These are phyloP conservation scores for Zea luxurians DNA, from an alignment of 176 grass and related monocot species.

Conservation along the genomic window DNA sequence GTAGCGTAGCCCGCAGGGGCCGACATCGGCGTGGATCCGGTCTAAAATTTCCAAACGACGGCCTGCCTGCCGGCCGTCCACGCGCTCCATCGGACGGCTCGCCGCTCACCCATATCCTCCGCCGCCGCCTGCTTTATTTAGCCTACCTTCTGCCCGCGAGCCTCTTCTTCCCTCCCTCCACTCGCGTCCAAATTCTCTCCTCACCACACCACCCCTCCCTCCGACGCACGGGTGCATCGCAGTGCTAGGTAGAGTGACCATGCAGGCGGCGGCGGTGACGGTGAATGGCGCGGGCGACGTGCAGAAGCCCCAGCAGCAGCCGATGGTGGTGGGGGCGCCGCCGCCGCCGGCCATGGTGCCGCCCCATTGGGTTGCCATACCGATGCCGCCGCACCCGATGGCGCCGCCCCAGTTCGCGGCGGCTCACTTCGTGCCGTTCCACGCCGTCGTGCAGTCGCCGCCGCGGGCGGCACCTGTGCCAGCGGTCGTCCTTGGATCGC, in stretches of 20 bases:
- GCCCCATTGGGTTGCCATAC: slow-evolving; percentile 67
- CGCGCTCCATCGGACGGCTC: slow-evolving; percentile 54
- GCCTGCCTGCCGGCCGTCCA: slow-evolving; percentile 11
- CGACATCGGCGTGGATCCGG: slow-evolving; percentile 62
- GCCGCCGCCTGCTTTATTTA: slow-evolving; percentile 68
- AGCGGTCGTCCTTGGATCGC: slow-evolving; percentile 29
- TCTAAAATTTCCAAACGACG: slow-evolving; percentile 49
- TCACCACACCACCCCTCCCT: neutral
- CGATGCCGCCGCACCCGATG: slow-evolving; percentile 82
- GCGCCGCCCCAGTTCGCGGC: slow-evolving; percentile 73
- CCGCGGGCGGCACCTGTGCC: slow-evolving; percentile 17
- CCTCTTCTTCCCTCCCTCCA: slow-evolving; percentile 20
- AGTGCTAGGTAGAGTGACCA: slow-evolving; percentile 21
- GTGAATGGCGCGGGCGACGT: slow-evolving; percentile 46
- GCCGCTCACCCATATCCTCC: slow-evolving; percentile 14
- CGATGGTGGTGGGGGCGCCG: slow-evolving; percentile 44
- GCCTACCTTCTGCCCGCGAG: slow-evolving; percentile 39
- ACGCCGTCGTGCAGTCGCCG: slow-evolving; percentile 36
- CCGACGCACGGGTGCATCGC: neutral
- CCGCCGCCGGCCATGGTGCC: slow-evolving; percentile 25
- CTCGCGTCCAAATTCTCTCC: slow-evolving; percentile 39
- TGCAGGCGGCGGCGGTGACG: slow-evolving; percentile 61
- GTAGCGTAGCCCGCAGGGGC: slow-evolving; percentile 43
- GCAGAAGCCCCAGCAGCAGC: slow-evolving; percentile 51
- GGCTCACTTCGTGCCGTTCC: slow-evolving; percentile 80